A percentile compares a stretch with the other conserved stretches of the same genome.
Conservation (phyloP, 2,329 filamentous ascomycete species). For the Nemania bipapillata region DNA sequence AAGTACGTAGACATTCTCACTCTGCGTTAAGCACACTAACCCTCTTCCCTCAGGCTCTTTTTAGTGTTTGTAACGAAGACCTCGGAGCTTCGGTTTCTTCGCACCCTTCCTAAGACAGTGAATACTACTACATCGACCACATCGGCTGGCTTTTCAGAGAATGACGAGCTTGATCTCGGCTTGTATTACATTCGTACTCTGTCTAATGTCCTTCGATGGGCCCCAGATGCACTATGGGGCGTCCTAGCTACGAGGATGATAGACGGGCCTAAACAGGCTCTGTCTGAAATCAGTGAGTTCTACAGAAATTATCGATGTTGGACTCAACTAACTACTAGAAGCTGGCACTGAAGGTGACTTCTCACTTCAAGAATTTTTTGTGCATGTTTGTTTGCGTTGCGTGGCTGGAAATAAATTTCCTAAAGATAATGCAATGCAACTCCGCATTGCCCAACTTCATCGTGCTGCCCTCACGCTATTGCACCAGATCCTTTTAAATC, state of each 20-base stretch:
- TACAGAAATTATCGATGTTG: constrained; percentile 40
- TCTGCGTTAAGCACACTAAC: constrained; percentile 41
- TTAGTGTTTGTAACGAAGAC: constrained; percentile 70
- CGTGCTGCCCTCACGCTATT: constrained; percentile 75
- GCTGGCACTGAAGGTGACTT: constrained; percentile 66
- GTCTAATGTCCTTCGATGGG: constrained; percentile 75
- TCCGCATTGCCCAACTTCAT: constrained; percentile 73
- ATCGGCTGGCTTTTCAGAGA: constrained; percentile 57
- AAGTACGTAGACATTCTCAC: constrained; percentile 58
- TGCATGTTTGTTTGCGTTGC: constrained; percentile 72
- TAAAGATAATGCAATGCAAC: constrained; percentile 53
- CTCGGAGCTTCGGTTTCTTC: constrained; percentile 65
- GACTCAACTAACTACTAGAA: constrained; percentile 48
- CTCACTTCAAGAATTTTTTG: constrained; percentile 74
- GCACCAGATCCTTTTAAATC: constrained; percentile 74
- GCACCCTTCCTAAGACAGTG: constrained; percentile 45
- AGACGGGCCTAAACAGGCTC: constrained; percentile 58
- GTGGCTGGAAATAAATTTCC: constrained; percentile 60
- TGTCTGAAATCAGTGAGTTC: constrained; percentile 64
- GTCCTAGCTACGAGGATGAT: constrained; percentile 73
- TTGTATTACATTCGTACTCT: constrained; percentile 81
- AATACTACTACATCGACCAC: constrained; percentile 45
- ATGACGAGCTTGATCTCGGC: constrained; percentile 79
- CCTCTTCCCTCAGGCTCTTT: constrained; percentile 63
- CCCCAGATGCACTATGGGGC: constrained; percentile 75